These are phyloP conservation scores for Solanum lycopersicoides DNA, from an alignment of 257 asterid genomes.

Conservation along the genomic window DNA sequence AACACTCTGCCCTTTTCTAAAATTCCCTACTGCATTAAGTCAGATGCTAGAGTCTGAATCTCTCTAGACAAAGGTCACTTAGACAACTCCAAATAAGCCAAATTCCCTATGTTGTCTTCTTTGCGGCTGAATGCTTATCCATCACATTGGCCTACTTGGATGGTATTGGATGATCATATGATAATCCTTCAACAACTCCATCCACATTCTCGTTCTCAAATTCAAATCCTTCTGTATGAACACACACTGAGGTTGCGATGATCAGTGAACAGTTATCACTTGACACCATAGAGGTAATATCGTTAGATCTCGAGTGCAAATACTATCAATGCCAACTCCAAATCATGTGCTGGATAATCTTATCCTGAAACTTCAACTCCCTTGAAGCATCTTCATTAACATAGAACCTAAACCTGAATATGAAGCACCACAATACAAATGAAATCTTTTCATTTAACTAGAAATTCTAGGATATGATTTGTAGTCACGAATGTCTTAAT, in stretches of 20 bases:
- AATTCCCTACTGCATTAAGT: background rate
- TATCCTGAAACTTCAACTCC: background rate
- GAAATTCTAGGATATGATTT: too few relatives aligned
- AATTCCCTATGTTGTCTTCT: background rate
- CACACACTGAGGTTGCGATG: background rate
- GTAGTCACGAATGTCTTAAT: background rate
- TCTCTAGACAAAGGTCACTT: too few relatives aligned
- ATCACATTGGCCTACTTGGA: background rate
- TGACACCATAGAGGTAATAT: background rate
- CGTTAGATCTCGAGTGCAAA: background rate
- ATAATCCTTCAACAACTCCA: background rate
- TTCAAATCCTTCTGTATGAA: too few relatives aligned
- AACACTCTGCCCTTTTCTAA: background rate
- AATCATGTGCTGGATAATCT: background rate
- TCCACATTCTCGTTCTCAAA: background rate
- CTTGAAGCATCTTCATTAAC: background rate
- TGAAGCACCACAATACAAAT: background rate
- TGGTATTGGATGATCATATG: background rate
- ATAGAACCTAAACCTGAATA: too few relatives aligned
- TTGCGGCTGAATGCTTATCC: background rate
- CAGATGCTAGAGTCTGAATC: background rate
- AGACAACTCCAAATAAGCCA: background rate
- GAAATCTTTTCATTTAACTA: background rate
- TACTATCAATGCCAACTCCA: background rate
- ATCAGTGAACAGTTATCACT: background rate